Conservation (phyloP, 148 eudicot genomes). For the Nepenthes mirabilis region DNA sequence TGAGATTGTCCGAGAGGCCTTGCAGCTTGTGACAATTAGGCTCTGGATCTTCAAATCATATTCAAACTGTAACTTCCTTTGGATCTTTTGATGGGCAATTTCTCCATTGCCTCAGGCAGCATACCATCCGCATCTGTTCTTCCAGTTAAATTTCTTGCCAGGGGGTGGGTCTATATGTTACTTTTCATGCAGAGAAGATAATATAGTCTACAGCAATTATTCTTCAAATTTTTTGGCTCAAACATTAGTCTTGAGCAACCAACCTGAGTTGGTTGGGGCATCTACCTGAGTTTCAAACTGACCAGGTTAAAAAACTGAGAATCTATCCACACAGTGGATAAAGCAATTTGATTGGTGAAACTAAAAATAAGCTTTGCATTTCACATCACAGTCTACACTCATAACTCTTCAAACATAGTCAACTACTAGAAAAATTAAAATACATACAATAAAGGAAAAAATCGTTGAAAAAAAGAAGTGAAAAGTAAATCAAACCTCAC, state of each 20-base stretch:
- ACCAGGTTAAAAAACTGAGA: too few species aligned
- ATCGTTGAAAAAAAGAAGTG: not conserved
- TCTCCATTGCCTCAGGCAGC: not conserved
- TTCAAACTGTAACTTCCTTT: not conserved
- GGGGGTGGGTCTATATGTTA: not conserved
- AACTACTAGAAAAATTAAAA: too few species aligned
- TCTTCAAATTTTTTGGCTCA: conserved; percentile 4
- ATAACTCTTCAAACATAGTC: too few species aligned
- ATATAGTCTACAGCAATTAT: not conserved
- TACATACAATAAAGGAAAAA: not conserved
- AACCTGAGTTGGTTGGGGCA: too few species aligned
- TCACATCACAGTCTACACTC: not conserved
- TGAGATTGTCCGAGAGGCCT: too few species aligned
- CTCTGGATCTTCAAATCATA: conserved; percentile 28
- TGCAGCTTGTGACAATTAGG: too few species aligned
- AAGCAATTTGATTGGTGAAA: too few species aligned
- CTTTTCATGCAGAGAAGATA: too few species aligned
- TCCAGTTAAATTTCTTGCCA: not conserved
- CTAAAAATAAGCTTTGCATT: too few species aligned
- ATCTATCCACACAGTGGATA: conserved; percentile 8
- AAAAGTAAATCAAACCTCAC: conserved; percentile 5
- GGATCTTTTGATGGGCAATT: not conserved
- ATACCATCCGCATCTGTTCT: not conserved
- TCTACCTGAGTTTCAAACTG: too few species aligned
- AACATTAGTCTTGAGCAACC: not conserved